Evolutionary conservation across 441 rosid genomes (phyloP), one percentile per base, ranked within the genome.

Genomic region (Populus tomentosa): DNA sequence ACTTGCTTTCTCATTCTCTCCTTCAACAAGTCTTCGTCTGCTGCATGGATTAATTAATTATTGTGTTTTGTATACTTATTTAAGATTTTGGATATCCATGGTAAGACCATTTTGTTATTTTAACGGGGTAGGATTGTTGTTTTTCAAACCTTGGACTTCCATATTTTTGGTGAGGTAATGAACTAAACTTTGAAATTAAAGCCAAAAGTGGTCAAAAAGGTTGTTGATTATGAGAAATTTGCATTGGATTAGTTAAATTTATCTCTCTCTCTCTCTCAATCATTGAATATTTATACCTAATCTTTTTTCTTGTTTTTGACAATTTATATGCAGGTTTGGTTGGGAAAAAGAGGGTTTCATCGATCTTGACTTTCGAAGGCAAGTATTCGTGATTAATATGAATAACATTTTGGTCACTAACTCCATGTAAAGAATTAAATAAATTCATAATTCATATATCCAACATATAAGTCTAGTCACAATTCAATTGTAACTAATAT

Each of bases 111-210:
- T 38, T 61, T 61, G 11, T 23, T 8, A 8, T 9, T 61, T 61
- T 61, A 21, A 21, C 6, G 64, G 64, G 64, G 64, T 32, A 40
- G 70, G 21, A 32, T 67, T 32, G 33, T 2, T 67, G 42, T 42
- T 33, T 10, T 14, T 70, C 73, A 64, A 67, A 77, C 65, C n/a
- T 69, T 77, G 62, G 42, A 74, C 35, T 76, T 63, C 50, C 59
- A 9, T 67, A 67, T 42, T n/a, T 64, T 73, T 67, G 77, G 78
- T 80, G 66, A 67, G 79, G 42, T 38, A 2, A 24, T 14, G 36
- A 46, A 30, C 81, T 77, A 79, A 70, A 30, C 78, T 66, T 84
- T 82, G 83, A 84, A 80, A 71, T 26, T 72, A 69, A 62, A 69
- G 36, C 46, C 65, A 73, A 8, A 23, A 26, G 35, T 2, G 79